Base-by-base conservation (phyloP, 805 yeast species). In the Kodamaea nitidulidarum region DNA sequence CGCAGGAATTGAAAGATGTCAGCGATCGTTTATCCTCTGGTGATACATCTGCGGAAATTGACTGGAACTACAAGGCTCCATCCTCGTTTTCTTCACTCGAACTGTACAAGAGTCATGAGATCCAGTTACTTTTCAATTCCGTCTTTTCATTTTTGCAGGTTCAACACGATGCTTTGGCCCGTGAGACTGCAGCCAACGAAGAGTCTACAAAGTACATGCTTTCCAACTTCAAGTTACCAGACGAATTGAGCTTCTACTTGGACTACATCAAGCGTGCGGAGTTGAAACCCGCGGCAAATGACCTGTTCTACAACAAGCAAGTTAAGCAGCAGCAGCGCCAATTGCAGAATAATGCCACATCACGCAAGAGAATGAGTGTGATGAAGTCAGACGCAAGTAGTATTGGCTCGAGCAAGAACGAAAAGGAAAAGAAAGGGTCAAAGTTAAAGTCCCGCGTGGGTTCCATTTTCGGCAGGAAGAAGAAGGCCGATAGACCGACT, bases 41-140 rank as follows among this genome's bases (percentile, higher is more conserved):
- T 4, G 46, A 43, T 34, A 35, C 44, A 36, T 20, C 38, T 3
- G 32, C 41, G 20, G 79, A 74, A 38, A 67, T 67, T 25, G 74
- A 76, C 50, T 88, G 96, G 96, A 81, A 80, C 45, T 66, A 76
- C 39, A 80, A 81, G 56, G 91, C 93, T 2, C 91, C 95, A 2
- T 78, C 73, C 40, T 77, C 84, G 31, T 83, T 85, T 54, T 81
- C 81, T 49, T 77, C 78, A 47, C 82, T 88, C 56, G 93, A 87
- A 54, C 71, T 70, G 45, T 79, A 82, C 49, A 95, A 88, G 56
- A 71, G 65, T 27, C 52, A 65, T 65, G 59, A 78, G 86, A 63
- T 70, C 77, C 59, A 69, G 62, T 43, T 71, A 47, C 44, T 78
- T 42, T 65, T 87, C 44, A 81, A 86, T 54, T 80, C 80, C 39